Percentiles rank a stretch among this genome's conserved stretches.
Conservation (phyloP, 1,139 yeast species). For the Blastobotrys apis region DNA sequence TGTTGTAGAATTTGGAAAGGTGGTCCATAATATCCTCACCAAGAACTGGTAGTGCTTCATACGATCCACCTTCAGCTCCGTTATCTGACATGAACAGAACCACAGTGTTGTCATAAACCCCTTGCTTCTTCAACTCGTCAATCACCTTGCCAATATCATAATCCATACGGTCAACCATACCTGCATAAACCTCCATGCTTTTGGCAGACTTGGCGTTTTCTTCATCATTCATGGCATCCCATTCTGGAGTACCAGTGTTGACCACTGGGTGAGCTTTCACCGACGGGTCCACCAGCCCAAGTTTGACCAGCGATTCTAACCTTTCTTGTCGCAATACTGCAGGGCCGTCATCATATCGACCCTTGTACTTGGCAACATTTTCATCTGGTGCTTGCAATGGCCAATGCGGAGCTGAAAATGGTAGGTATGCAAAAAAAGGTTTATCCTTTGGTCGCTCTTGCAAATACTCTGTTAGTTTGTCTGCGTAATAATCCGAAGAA, state of each 20-base stretch:
- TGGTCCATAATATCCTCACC: not conserved
- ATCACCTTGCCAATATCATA: conserved; percentile 46
- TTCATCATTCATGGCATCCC: conserved; percentile 43
- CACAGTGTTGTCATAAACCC: conserved; percentile 49
- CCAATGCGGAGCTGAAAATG: conserved; percentile 62
- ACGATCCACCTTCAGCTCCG: conserved; percentile 56
- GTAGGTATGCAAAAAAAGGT: conserved; percentile 50
- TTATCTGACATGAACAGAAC: conserved; percentile 56
- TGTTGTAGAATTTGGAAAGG: conserved; percentile 39
- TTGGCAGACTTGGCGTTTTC: conserved; percentile 38
- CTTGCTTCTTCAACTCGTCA: conserved; percentile 38
- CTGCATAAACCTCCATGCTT: conserved; percentile 55
- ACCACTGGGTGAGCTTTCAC: conserved; percentile 46
- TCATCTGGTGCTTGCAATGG: conserved; percentile 54
- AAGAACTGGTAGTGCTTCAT: conserved; percentile 48
- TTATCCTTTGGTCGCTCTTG: conserved; percentile 25
- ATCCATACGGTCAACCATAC: conserved; percentile 56
- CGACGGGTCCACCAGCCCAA: conserved; percentile 44
- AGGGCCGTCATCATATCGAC: conserved; percentile 49
- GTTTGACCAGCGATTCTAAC: conserved; percentile 31
- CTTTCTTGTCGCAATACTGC: conserved; percentile 41
- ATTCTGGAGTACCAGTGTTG: conserved; percentile 35
- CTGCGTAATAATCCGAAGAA: conserved; percentile 45
- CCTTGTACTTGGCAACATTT: conserved; percentile 45
- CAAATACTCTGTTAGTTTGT: conserved; percentile 40